Evolutionary conservation across 1,284 basidiomycete species (phyloP).

Genomic region (Wolfiporia cocos): DNA sequence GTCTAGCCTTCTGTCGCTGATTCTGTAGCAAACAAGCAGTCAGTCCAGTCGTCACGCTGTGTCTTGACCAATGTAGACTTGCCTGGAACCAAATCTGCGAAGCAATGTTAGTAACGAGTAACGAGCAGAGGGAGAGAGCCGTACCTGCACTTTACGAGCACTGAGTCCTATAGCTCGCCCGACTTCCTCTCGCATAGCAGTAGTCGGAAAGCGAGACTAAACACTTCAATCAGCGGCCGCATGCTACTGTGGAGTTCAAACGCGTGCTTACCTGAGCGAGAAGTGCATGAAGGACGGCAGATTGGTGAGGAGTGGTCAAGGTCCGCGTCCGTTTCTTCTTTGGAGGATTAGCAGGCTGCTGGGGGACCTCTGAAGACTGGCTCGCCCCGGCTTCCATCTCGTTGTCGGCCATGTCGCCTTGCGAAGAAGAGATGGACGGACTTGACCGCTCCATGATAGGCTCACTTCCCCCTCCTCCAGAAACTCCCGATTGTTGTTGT

Average conservation of each 20-base stretch:
- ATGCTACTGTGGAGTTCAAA: too few species aligned
- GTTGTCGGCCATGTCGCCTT: constrained; percentile 28
- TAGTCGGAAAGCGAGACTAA: constrained; percentile 82
- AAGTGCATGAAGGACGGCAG: constrained; percentile 73
- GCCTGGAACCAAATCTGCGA: constrained; percentile 82
- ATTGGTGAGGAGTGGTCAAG: constrained; percentile 79
- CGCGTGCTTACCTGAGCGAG: constrained; percentile 65
- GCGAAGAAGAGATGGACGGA: constrained; percentile 26
- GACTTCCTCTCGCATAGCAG: constrained; percentile 78
- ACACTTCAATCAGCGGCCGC: too few species aligned
- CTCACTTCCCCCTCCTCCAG: constrained; percentile 9
- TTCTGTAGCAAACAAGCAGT: constrained; percentile 51
- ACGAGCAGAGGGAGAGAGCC: constrained; percentile 24
- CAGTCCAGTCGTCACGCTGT: too few species aligned
- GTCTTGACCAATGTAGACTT: constrained; percentile 25
- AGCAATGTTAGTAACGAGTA: constrained; percentile 11
- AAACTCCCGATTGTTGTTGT: constrained; percentile 9
- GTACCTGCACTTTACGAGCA: constrained; percentile 80
- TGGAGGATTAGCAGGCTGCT: constrained; percentile 30
- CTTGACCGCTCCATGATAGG: constrained; percentile 20
- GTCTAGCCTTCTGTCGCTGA: constrained; percentile 74
- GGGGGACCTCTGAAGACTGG: constrained; percentile 16
- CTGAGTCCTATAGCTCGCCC: constrained; percentile 78
- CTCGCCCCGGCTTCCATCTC: constrained; percentile 26
- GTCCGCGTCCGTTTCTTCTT: constrained; percentile 79